These are phyloP conservation scores for Candida schatavii DNA, from an alignment of 805 yeast species.

Conservation along the genomic window DNA sequence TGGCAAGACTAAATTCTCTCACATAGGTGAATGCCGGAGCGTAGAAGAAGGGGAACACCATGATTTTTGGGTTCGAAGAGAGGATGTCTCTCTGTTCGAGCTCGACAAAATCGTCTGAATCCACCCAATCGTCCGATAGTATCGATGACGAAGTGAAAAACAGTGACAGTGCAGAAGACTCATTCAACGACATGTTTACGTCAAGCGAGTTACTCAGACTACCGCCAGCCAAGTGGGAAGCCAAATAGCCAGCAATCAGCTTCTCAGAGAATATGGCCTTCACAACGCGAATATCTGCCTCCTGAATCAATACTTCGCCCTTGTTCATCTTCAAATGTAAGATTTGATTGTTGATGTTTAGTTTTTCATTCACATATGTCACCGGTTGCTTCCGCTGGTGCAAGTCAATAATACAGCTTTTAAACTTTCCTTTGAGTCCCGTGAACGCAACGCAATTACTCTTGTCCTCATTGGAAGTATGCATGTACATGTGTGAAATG, in stretches of 20 bases:
- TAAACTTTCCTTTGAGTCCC: conserved; percentile 36
- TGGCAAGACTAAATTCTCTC: conserved; percentile 47
- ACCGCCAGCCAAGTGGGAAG: conserved; percentile 12
- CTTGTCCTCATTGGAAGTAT: conserved; percentile 21
- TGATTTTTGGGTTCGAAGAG: conserved; percentile 41
- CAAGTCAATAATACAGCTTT: conserved; percentile 33
- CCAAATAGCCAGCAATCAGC: conserved; percentile 31
- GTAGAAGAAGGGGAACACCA: conserved; percentile 44
- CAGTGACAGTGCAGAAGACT: background rate
- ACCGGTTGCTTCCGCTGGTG: conserved; percentile 39
- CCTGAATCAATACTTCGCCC: conserved; percentile 67
- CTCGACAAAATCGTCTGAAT: conserved; percentile 73
- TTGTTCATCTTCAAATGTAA: conserved; percentile 58
- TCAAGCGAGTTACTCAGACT: background rate
- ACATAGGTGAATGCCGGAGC: conserved; percentile 63
- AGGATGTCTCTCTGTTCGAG: conserved; percentile 49
- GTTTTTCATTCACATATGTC: conserved; percentile 36
- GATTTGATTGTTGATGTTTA: conserved; percentile 32
- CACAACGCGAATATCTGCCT: conserved; percentile 67
- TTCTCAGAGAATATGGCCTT: conserved; percentile 62
- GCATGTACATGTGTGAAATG: conserved; percentile 35
- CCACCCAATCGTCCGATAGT: conserved; percentile 52
- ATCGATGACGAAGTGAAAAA: background rate
- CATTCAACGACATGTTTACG: background rate
- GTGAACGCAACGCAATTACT: conserved; percentile 30